Evolutionary conservation across 2,329 filamentous ascomycete species (phyloP).

Genomic region (Cadophora sp.): DNA sequence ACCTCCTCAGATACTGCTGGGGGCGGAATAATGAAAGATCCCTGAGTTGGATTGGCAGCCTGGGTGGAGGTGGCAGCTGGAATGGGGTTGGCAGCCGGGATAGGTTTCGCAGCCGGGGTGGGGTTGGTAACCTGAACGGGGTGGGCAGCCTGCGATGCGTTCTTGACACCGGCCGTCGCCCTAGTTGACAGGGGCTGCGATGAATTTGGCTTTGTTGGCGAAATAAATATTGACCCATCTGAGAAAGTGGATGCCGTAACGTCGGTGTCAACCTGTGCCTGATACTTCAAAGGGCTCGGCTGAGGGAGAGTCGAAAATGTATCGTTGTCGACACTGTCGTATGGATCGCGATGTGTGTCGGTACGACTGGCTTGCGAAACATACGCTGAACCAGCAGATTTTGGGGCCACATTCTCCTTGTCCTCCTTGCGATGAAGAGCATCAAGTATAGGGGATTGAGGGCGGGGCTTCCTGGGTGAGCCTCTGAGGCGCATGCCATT

Average conservation of each 20-base stretch:
- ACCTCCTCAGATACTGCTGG: neutral
- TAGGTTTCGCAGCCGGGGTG: neutral
- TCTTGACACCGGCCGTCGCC: too few relatives aligned
- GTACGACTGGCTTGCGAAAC: constrained; percentile 43
- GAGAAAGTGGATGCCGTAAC: constrained; percentile 57
- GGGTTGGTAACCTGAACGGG: neutral
- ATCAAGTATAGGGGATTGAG: constrained; percentile 14
- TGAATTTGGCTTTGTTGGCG: constrained; percentile 52
- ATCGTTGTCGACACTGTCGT: neutral
- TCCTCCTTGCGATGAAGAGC: constrained; percentile 21
- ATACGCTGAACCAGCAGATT: constrained; percentile 34
- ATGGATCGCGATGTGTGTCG: constrained; percentile 30
- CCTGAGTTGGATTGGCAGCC: neutral
- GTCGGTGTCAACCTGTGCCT: constrained; percentile 58
- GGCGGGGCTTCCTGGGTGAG: constrained; percentile 13
- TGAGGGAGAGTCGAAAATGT: constrained; percentile 38
- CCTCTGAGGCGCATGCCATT: constrained; percentile 4
- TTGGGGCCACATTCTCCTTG: constrained; percentile 36
- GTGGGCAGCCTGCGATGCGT: neutral
- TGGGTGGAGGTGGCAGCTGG: too few relatives aligned
- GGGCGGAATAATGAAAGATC: constrained; percentile 10
- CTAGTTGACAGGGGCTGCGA: constrained; percentile 43
- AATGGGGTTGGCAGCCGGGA: too few relatives aligned
- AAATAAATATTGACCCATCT: constrained; percentile 51
- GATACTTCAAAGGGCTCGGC: constrained; percentile 59